Base-by-base conservation (phyloP, 1,139 yeast species). In the Lodderomyces orthopsilosis region DNA sequence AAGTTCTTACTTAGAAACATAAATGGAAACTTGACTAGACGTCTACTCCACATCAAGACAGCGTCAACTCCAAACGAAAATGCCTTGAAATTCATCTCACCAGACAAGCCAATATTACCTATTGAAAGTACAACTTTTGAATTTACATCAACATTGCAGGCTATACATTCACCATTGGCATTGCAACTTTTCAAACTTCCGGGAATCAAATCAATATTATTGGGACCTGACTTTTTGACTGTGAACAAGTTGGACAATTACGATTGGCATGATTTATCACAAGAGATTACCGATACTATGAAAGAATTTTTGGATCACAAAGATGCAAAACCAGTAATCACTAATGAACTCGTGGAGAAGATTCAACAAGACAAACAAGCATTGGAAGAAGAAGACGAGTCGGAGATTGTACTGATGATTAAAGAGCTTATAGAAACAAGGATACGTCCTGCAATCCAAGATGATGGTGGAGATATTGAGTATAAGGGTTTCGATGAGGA, bases 191-290 rank as follows among this genome's bases (percentile, higher is more conserved):
- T 93, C 68, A 79, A 85, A 36, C 65, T 94, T 19, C 89, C 89
- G 35, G 98, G 98, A 2, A 89, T 93, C 19, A 79, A 75, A 49
- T 83, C 96, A 0, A 77, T 93, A 33, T 85, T 93, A 95, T 81
- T 93, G 59, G 98, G 98, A 10, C 54, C 55, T n/a, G 75, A 72
- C 51, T 74, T 73, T 50, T 57, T 72, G 42, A 74, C 77, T 1
- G 73, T 73, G 12, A 74, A 73, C 51, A 73, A 73, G 51, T 75
- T 66, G 50, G 78, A 73, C 46, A 68, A 70, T 51, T 59, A 70
- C 33, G 69, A 71, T 48, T 73, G 78, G 78, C 74, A 76, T 12
- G 58, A 62, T 41, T 64, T 72, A 51, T 61, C 74, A 41, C 77
- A 77, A 1, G 77, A 74, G 49, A 70, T 74, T 12, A 66, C 70